phyloP scores from a whole-genome alignment of 2,329 filamentous ascomycete species.

The Trichophyton verrucosum region DNA sequence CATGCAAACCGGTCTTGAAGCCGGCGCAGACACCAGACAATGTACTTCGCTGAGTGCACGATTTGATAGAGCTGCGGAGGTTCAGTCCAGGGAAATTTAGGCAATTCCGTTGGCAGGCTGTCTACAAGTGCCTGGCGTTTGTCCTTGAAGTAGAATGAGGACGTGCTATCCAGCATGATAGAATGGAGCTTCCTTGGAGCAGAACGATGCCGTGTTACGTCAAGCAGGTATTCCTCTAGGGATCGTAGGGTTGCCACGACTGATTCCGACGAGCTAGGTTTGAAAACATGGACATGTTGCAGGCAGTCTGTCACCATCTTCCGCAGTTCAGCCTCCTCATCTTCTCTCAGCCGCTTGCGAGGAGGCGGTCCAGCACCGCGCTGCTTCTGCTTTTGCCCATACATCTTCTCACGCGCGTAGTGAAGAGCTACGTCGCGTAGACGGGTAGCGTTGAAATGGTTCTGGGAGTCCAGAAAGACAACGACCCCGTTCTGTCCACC shows the following conservation, averaged over 20 bases:
- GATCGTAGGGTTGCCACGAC: constrained; percentile 38
- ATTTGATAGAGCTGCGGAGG: neutral
- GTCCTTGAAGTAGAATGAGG: constrained; percentile 45
- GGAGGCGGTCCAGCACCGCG: neutral
- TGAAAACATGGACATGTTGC: constrained; percentile 47
- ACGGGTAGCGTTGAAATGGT: constrained; percentile 40
- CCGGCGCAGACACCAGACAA: constrained; percentile 19
- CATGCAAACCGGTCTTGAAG: constrained; percentile 30
- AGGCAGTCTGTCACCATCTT: constrained; percentile 30
- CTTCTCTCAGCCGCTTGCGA: constrained; percentile 5
- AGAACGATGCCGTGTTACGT: constrained; percentile 34
- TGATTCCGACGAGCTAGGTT: constrained; percentile 39
- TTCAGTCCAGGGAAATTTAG: neutral
- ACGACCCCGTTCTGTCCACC: constrained; percentile 39
- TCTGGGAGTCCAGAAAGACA: constrained; percentile 45
- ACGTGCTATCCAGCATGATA: constrained; percentile 44
- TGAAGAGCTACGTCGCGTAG: constrained; percentile 26
- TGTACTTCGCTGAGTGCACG: constrained; percentile 6
- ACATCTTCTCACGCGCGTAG: constrained; percentile 14
- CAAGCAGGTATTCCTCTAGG: constrained; percentile 41
- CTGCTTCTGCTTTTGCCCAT: neutral
- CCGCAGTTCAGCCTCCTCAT: constrained; percentile 6
- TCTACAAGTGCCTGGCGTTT: constrained; percentile 33
- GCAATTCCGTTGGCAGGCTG: constrained; percentile 11
- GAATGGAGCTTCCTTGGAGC: constrained; percentile 35